Evolutionary conservation across 164 flowering plant genomes (phyloP), one percentile per base, ranked within the genome.

Genomic region (Berberis thunbergii): DNA sequence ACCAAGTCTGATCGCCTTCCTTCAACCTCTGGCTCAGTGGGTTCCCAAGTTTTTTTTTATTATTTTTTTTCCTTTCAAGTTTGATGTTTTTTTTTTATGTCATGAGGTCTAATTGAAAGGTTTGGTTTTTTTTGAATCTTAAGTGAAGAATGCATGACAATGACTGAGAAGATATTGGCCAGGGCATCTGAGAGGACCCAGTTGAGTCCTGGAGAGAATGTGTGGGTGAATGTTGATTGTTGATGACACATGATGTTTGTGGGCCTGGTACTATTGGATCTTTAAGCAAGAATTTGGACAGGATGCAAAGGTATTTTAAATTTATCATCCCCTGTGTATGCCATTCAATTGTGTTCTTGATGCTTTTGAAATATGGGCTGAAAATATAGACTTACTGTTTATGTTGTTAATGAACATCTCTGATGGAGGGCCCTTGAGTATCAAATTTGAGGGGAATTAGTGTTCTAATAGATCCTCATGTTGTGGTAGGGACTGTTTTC

Each of bases 171-270:
- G 84, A 94, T 88, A 54, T 56, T 94, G 57, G 95, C 96, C 1
- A 81, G 82, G 72, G 96, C 95, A 45, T 84, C 96, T 13, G 89
- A 91, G 83, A 87, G 77, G 74, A 41, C 87, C 12, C 83, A 81
- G 13, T 69, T 94, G 81, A 77, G 65, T 42, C 96, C 97, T 0
- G 99, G 97, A 59, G 99, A 94, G 64, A 94, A 94, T 77, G 86
- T 86, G 4, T 94, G 99, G 99, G 97, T 89, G n/a, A 81, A 94
- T 67, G 86, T 94, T 65, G 96, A 94, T 79, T 84, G 56, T 79
- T 94, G 84, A 94, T 94, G 99, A 94, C 99, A 12, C 99, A 94
- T 73, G 99, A 94, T 82, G 93, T 94, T 62, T 89, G 93, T 70
- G 99, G 99, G 43, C 97, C 99, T 38, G 97, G 96, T 61, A 72